A percentile compares a stretch with the other conserved stretches of the same genome.
Conservation (phyloP, 2,329 filamentous ascomycete genomes). For the Trichoderma sp. region DNA sequence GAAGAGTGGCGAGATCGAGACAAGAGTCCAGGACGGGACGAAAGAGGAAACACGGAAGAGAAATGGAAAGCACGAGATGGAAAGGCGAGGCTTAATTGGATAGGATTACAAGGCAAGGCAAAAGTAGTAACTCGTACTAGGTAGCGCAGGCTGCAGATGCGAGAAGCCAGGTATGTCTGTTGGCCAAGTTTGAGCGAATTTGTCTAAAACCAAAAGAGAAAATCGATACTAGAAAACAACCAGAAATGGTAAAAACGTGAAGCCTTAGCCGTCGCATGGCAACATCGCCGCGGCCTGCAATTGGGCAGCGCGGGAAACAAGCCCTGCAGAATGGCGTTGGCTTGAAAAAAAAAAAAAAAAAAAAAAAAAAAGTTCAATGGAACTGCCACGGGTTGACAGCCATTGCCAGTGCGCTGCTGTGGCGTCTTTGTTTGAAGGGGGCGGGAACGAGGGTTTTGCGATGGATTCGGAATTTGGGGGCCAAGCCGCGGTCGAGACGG, state of each 20-base stretch:
- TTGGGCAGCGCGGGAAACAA: not conserved
- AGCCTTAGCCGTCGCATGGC: not conserved
- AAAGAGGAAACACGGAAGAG: not conserved
- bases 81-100: conserved; percentile 3
- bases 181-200: conserved; percentile 5
- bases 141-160: not conserved
- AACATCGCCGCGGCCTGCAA: not conserved
- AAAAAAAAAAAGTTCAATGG: not conserved
- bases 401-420: conserved; percentile 2
- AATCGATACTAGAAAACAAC: too few species aligned
- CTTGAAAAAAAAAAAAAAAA: too few species aligned
- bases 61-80: not conserved
- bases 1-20: not conserved
- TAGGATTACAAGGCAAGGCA: not conserved
- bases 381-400: not conserved
- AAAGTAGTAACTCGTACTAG: not conserved
- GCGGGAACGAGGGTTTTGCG: not conserved
- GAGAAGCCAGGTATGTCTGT: not conserved
- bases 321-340: not conserved
- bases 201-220: not conserved
- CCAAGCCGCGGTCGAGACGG: not conserved
- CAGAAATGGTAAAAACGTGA: not conserved
- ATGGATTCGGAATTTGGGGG: not conserved
- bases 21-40: not conserved
- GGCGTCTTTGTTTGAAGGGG: conserved; percentile 6